These are phyloP conservation scores for Tuber umbilicatum DNA, from an alignment of 495 filamentous ascomycete genomes.

Conservation along the genomic window DNA sequence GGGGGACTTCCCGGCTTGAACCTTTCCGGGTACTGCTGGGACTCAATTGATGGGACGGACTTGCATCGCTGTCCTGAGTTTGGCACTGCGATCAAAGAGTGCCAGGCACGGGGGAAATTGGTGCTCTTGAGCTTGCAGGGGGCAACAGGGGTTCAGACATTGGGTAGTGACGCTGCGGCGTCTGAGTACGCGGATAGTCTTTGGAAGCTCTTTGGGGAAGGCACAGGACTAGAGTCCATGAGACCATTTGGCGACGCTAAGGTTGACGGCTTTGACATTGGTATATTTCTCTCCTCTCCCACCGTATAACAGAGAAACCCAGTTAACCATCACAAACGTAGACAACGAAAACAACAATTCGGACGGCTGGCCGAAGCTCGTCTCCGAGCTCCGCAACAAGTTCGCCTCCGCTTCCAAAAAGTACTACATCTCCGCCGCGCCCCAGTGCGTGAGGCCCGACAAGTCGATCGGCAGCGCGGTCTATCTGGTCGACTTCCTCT, in stretches of 20 bases:
- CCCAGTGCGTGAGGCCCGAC: constrained; percentile 48
- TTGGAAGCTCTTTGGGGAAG: constrained; percentile 49
- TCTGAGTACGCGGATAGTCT: constrained; percentile 45
- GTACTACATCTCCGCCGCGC: constrained; percentile 49
- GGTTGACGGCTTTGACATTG: constrained; percentile 51
- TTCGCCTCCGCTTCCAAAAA: constrained; percentile 41
- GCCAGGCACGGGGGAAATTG: constrained; percentile 46
- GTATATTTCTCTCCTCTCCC: constrained; percentile 17
- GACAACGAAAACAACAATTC: constrained; percentile 43
- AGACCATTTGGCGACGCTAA: constrained; percentile 47
- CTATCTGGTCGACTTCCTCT: constrained; percentile 45
- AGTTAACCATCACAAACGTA: constrained; percentile 8
- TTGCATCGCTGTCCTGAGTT: constrained; percentile 43
- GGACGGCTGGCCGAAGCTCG: constrained; percentile 44
- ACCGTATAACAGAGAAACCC: not conserved
- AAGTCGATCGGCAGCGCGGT: constrained; percentile 45
- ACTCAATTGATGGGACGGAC: constrained; percentile 19
- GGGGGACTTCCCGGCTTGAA: constrained; percentile 6
- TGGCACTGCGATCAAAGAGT: constrained; percentile 44
- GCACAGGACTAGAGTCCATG: constrained; percentile 34
- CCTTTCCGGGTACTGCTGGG: constrained; percentile 1
- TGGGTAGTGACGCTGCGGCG: constrained; percentile 43
- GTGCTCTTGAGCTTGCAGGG: constrained; percentile 48
- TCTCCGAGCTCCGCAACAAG: constrained; percentile 42
- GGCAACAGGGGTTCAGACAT: constrained; percentile 38